These are phyloP conservation scores for Sclerotinia sclerotiorum DNA, from an alignment of 2,329 filamentous ascomycete species.

Conservation along the genomic window DNA sequence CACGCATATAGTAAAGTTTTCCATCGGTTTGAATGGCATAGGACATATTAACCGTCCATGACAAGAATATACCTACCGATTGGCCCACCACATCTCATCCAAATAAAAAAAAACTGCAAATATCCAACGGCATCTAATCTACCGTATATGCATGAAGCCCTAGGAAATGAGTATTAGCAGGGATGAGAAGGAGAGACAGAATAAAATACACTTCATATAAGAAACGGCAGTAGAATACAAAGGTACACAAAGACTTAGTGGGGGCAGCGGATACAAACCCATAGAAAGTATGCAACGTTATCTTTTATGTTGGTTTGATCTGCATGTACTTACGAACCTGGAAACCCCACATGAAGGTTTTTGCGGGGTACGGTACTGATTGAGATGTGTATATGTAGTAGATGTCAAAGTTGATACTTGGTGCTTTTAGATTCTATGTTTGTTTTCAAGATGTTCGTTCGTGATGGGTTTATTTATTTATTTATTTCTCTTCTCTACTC, in stretches of 20 bases:
- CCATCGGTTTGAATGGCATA: not conserved
- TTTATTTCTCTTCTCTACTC: no score
- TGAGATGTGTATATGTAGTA: no score
- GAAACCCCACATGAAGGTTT: conserved; percentile 5
- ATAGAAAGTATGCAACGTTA: conserved; percentile 9
- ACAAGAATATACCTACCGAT: conserved; percentile 3
- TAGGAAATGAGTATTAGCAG: conserved; percentile 8
- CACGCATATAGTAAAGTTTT: not conserved
- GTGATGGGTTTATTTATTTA: no score
- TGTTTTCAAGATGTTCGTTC: not conserved
- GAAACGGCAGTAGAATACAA: not conserved
- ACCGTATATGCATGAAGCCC: conserved; percentile 14
- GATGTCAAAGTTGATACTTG: not conserved
- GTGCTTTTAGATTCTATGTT: not conserved
- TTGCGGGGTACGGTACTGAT: conserved; percentile 7
- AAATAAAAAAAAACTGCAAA: conserved; percentile 22
- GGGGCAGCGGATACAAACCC: not conserved
- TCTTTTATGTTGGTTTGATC: conserved; percentile 4
- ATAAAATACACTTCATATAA: not conserved
- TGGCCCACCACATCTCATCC: no score
- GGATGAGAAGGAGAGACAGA: not conserved
- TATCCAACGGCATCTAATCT: not conserved
- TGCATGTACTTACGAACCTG: not conserved
- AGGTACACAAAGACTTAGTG: conserved; percentile 18
- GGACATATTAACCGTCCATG: not conserved